Evolutionary conservation across 192 early-diverging fungal species (phyloP), one percentile per base, ranked within the genome.

Genomic region (Lunasporangiospora selenospora): DNA sequence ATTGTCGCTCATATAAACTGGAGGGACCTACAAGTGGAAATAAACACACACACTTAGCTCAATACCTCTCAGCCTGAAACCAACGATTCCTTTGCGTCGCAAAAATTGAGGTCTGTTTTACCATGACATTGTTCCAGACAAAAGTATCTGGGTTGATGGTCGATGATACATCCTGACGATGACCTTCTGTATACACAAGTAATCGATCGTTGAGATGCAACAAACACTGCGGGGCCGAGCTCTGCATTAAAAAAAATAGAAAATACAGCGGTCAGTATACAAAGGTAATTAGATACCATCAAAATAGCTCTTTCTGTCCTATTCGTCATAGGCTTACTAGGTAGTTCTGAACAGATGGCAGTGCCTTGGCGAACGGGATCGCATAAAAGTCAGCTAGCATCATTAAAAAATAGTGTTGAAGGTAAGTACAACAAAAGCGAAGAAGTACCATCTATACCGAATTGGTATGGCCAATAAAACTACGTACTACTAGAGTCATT

Each of bases 111-210:
- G n/a, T n/a, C n/a, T 15, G 7, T 31, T 47, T 45, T 76, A 89
- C 89, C 73, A 85, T 87, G 40, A 91, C 83, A 33, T 87, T 80
- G 26, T 85, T 86, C 90, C 92, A 93, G 40, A 88, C 82, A 24
- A 89, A 78, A 4, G 84, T 75, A 54, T 90, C 91, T 12, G 89
- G 77, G 49, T 88, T 85, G 53, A 87, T 88, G 1, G 86, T 78
- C 7, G 84, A 81, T 4, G 83, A 82, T 19, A 80, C 76, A 41
- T 82, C 83, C 39, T 91, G 85, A 41, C 79, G 83, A 46, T 85
- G 77, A 15, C 82, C 85, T 12, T 88, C 87, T 23, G 82, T 83
- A 51, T 90, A 91, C 9, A 92, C 58, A 44, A 90, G 52, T 2
- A 94, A 53, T 24, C 82, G 76, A 64, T 92, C 89, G 46, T 92